These are phyloP conservation scores for Mycosarcoma maydis DNA, from an alignment of 1,284 basidiomycete genomes.

Conservation along the genomic window DNA sequence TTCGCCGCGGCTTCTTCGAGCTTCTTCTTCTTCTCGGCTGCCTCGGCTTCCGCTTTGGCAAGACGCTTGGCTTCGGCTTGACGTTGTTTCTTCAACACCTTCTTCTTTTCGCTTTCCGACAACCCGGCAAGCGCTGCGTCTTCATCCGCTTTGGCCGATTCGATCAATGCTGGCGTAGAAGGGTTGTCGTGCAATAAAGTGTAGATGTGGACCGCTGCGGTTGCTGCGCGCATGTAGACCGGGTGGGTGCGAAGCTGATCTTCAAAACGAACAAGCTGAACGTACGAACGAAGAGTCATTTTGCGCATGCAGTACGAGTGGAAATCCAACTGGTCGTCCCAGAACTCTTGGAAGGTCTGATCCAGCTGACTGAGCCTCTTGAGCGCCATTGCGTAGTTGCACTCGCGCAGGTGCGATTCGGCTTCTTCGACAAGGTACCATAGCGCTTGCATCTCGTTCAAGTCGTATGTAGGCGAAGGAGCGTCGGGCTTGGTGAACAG, in stretches of 20 bases:
- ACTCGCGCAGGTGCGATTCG: conserved; percentile 75
- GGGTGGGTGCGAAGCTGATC: conserved; percentile 80
- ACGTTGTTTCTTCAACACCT: conserved; percentile 36
- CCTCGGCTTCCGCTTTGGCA: conserved; percentile 32
- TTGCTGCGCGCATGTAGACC: conserved; percentile 78
- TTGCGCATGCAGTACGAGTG: conserved; percentile 93
- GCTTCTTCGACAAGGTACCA: conserved; percentile 88
- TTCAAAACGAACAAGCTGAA: conserved; percentile 83
- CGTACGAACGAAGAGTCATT: conserved; percentile 85
- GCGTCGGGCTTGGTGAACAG: conserved; percentile 69
- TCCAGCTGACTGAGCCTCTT: conserved; percentile 85
- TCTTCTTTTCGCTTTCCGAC: conserved; percentile 37
- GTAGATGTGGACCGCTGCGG: conserved; percentile 79
- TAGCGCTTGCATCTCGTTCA: conserved; percentile 95
- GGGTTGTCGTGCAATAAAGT: conserved; percentile 67
- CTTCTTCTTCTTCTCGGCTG: conserved; percentile 29
- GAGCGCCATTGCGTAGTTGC: conserved; percentile 81
- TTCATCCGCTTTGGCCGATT: conserved; percentile 50
- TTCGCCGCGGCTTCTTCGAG: conserved; percentile 38
- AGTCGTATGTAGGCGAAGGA: conserved; percentile 77
- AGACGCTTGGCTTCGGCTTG: conserved; percentile 33
- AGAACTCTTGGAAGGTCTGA: conserved; percentile 86
- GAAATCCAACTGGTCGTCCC: conserved; percentile 98
- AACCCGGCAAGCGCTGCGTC: conserved; percentile 15
- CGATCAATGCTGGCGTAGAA: conserved; percentile 61